These are phyloP conservation scores for Heteromeles arbutifolia DNA, from an alignment of 306 rosid species.

Conservation along the genomic window DNA sequence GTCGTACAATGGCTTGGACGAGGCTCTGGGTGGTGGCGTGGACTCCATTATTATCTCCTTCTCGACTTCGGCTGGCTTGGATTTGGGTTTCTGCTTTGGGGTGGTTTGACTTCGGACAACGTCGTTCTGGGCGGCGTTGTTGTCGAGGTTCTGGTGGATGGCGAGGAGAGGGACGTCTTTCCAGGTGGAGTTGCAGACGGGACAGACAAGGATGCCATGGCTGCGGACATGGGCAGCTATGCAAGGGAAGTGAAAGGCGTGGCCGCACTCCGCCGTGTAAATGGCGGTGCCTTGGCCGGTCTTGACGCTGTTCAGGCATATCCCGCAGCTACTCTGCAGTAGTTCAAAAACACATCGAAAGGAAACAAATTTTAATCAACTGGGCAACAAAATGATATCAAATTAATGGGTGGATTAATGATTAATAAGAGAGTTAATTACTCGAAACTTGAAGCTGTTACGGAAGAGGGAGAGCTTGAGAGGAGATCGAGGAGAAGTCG, in stretches of 20 bases:
- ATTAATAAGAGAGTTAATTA: constrained; percentile 4
- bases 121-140: not conserved
- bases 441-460: constrained; percentile 94
- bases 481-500: constrained; percentile 86
- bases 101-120: not conserved
- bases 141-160: constrained; percentile 43
- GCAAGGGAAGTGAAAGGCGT: constrained; percentile 93
- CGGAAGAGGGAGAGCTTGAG: constrained; percentile 80
- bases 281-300: constrained; percentile 96
- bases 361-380: not conserved
- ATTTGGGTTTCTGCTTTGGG: not conserved
- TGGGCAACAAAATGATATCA: too few relatives aligned
- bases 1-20: constrained; percentile 35
- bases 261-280: constrained; percentile 90
- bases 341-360: not conserved
- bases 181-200: constrained; percentile 79
- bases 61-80: constrained; percentile 12
- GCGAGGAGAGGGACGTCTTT: constrained; percentile 82
- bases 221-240: constrained; percentile 66
- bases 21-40: constrained; percentile 10
- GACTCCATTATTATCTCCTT: constrained; percentile 11
- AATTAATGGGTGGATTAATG: not conserved
- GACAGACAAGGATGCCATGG: constrained; percentile 65
- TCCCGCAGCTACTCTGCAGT: constrained; percentile 87
- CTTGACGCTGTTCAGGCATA: constrained; percentile 82